phyloP scores from a whole-genome alignment of 257 asterid species.

The Knoxia roxburghii region DNA sequence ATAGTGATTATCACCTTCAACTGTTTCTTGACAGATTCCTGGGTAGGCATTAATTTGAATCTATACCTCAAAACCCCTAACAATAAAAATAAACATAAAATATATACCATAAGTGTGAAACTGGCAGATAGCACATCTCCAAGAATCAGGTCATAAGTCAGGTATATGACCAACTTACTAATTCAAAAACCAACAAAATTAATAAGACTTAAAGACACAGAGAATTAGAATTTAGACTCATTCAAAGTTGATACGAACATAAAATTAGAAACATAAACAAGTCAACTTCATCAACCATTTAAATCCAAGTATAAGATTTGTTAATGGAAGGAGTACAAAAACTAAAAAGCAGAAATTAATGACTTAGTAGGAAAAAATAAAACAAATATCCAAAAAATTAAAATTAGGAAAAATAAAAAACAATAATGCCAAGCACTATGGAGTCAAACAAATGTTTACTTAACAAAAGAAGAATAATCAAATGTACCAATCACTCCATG shows the following conservation, averaged over 20 bases:
- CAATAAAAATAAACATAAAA: background rate
- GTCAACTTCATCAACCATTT: background rate
- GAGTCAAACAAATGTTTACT: too few species aligned
- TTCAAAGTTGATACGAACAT: background rate
- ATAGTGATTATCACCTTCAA: conserved; percentile 49
- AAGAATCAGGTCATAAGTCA: background rate
- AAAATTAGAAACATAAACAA: background rate
- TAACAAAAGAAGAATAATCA: background rate
- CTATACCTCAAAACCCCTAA: conserved; percentile 68
- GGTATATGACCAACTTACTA: background rate
- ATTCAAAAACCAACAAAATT: background rate
- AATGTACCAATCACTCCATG: background rate
- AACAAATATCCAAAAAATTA: too few species aligned
- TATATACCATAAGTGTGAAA: background rate
- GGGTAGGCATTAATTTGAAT: conserved; percentile 67
- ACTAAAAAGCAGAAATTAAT: background rate
- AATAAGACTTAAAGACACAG: background rate
- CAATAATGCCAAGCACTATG: too few species aligned
- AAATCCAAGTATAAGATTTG: background rate
- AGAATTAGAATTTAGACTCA: background rate
- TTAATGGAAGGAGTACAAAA: background rate
- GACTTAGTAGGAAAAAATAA: too few species aligned
- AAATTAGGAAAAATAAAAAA: too few species aligned
- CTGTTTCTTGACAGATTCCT: conserved; percentile 44
- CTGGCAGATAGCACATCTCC: background rate